Base-by-base conservation (phyloP, 345 rosid genomes). In the Moricandia moricandioides region DNA sequence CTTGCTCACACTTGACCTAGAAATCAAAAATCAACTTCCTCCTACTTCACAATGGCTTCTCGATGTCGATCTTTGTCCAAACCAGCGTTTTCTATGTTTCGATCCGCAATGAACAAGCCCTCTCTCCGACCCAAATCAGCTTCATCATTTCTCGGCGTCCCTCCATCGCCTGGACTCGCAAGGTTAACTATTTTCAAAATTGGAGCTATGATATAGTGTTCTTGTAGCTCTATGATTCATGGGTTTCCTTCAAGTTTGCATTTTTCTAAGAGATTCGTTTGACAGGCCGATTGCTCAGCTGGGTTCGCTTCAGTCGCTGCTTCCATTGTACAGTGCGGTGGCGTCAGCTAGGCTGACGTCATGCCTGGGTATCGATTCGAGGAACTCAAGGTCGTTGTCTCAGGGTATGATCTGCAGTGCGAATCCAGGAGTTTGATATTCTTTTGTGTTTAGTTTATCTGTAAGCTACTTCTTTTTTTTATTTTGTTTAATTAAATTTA, bases 361-460 rank as follows among this genome's bases (percentile, higher is more conserved):
- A 3, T 89, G 97, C 83, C 96, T 93, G 2, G 92, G 98, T 66
- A 75, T 87, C 47, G 94, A 93, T 84, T 77, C 96, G 18, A 83
- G 45, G 72, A 84, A 85, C 64, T 88, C 96, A 16, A 85, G 96
- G 83, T 93, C 97, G 26, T 80, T 91, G 88, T 89, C 94, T 86
- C 98, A 91, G 98, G 98, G 96, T 91, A 91, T 87, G 98, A 83
- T 93, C 70, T 88, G 93, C 92, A 86, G 86, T 89, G 96, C 96
- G 56, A 87, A 91, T 74, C 97, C 96, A 78, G 97, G 97, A 82
- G 98, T 89, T 89, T 93, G 97, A 91, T 86, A 71, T 56, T 80
- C 79, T 88, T 83, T 69, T 83, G 75, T 77, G 81, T 86, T 86
- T 87, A 72, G 78, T 83, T 56, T 85, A 54, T 76, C 85, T 75